phyloP scores from a whole-genome alignment of 75 land plant species.

The Adiantum capillusveneris region DNA sequence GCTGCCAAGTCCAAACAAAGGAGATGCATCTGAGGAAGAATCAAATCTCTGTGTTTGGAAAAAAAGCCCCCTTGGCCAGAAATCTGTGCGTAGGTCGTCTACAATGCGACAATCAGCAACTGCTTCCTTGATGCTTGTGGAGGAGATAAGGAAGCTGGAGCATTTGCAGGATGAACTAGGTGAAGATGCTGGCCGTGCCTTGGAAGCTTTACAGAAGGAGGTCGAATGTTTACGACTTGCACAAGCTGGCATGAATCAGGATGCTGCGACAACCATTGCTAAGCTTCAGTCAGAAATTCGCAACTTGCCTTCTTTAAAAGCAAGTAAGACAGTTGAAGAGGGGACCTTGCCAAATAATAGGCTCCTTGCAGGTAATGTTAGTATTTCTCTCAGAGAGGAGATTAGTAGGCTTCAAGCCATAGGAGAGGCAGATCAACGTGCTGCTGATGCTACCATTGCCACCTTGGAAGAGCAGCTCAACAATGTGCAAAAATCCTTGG shows the following conservation, averaged over 20 bases:
- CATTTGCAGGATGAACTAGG: slow-evolving; percentile 15
- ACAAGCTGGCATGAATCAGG: slow-evolving; percentile 10
- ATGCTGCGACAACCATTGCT: slow-evolving; percentile 11
- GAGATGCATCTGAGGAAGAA: too few relatives aligned
- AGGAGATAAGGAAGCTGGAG: slow-evolving; percentile 15
- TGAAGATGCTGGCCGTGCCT: slow-evolving; percentile 11
- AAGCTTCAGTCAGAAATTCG: slow-evolving; percentile 11
- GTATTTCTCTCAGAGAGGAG: slow-evolving; percentile 43
- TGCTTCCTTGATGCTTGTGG: slow-evolving; percentile 7
- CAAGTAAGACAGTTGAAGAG: neutral
- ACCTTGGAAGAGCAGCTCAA: slow-evolving; percentile 20
- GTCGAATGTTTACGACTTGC: slow-evolving; percentile 16
- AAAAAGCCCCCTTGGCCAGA: neutral
- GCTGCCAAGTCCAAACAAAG: too few relatives aligned
- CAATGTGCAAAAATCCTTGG: slow-evolving; percentile 20
- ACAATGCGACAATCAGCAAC: neutral
- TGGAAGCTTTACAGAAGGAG: slow-evolving; percentile 14
- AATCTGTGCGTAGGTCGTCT: neutral
- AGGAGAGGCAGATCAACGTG: slow-evolving; percentile 22
- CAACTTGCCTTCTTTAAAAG: neutral
- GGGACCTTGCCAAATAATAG: neutral
- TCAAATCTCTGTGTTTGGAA: neutral
- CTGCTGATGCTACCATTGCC: slow-evolving; percentile 4
- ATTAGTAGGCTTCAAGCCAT: slow-evolving; percentile 66
- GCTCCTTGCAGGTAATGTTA: neutral